Conservation (phyloP, 768 basidiomycete genomes). For the Naganishia kalamii region DNA sequence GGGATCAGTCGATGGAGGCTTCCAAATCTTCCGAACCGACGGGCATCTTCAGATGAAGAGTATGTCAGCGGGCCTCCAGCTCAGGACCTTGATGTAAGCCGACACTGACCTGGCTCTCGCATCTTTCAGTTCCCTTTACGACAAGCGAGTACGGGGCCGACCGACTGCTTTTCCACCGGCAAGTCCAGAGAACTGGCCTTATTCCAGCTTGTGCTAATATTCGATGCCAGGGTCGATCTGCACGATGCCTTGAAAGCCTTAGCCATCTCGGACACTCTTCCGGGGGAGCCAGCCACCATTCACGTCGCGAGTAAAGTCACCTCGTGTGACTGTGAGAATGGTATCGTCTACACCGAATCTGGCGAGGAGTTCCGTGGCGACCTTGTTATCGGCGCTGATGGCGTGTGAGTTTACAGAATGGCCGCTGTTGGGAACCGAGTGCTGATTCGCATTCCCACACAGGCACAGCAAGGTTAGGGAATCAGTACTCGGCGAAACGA, state of each 20-base stretch:
- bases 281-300: not conserved
- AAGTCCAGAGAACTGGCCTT: no score
- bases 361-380: slow-evolving; percentile 9
- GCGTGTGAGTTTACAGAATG: slow-evolving; percentile 16
- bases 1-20: not conserved
- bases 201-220: no score
- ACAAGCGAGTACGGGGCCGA: not conserved
- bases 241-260: slow-evolving; percentile 9
- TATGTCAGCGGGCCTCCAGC: not conserved
- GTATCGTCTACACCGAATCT: not conserved
- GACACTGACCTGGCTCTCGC: no score
- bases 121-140: not conserved
- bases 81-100: not conserved
- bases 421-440: no score
- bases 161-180: not conserved
- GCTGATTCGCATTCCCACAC: not conserved
- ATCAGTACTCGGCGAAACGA: slow-evolving; percentile 9
- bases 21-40: not conserved
- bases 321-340: not conserved
- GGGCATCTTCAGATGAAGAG: not conserved
- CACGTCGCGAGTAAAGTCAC: not conserved
- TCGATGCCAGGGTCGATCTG: slow-evolving; percentile 12
- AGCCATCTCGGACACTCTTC: not conserved
- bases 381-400: slow-evolving; percentile 23
- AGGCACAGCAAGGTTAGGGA: slow-evolving; percentile 5